Evolutionary conservation across 2,329 filamentous ascomycete species (phyloP), one percentile per base, ranked within the genome.

Genomic region (Aspergillus amoenus): DNA sequence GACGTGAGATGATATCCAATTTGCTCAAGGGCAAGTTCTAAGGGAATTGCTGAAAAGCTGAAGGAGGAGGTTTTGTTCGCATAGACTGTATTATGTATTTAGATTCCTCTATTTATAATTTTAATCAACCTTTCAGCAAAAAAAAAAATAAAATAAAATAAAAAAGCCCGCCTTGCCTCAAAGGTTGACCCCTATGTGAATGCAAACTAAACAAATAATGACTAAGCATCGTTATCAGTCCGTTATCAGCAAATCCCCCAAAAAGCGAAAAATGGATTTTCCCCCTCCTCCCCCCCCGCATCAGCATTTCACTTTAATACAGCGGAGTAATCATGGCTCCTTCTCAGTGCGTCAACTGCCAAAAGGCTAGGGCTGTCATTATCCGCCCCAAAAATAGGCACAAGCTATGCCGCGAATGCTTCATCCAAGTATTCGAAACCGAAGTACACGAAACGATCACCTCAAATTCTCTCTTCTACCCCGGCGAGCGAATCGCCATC

Each of bases 391-490:
- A 97, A 74, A 96, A 97, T 70, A 87, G 95, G 67, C 87, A 95
- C 66, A 96, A 96, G 68, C 84, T 99, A 46, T 99, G 94, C 82
- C 92, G 90, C 67, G 76, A 81, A 4, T 99, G 94, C 76, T 99
- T 99, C 75, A 85, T 96, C 54, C 68, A 79, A 11, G 83, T 94
- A 45, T 99, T 99, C 70, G 94, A 99, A 74, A 85, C 89, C 61
- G 94, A 99, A 79, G 87, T 96, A 47, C 93, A 97, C 72, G 89
- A 96, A 69, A 97, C 94, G 4, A 96, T 99, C 68, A 87, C 83
- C 24, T 85, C 88, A 2, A 91, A 89, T 17, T 78, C 82, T n/a
- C 84, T 99, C 15, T 99, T 99, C 75, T 80, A 81, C 44, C 86
- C 83, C 2, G 93, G 93, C 57, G 94, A 99, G 73, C 86, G 84